Conservation (phyloP, 2,329 filamentous ascomycete species). For the Fusarium begoniae region DNA sequence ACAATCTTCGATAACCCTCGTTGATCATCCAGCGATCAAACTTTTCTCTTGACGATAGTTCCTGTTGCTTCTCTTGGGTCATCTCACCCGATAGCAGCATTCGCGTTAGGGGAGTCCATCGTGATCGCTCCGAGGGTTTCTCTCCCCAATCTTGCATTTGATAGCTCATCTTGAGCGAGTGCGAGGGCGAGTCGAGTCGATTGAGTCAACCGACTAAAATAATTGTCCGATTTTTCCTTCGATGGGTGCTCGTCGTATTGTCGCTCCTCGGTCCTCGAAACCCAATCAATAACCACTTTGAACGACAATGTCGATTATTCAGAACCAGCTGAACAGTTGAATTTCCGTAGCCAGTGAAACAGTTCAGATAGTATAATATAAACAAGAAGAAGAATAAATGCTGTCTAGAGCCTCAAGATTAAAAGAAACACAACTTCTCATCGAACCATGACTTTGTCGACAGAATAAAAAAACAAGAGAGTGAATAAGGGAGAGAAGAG, state of each 20-base stretch:
- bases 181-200: neutral
- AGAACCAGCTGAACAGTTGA: conserved; percentile 36
- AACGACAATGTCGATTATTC: conserved; percentile 17
- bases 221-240: neutral
- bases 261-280: neutral
- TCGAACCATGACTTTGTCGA: conserved; percentile 1
- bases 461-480: neutral
- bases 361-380: conserved; percentile 24
- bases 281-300: neutral
- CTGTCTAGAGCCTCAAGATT: conserved; percentile 38
- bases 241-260: neutral
- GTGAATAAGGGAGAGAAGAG: neutral
- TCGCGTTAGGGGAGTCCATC: conserved; percentile 84
- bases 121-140: conserved; percentile 71
- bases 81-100: conserved; percentile 87
- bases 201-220: neutral
- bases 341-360: neutral
- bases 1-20: conserved; percentile 84
- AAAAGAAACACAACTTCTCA: conserved; percentile 39
- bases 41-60: conserved; percentile 74
- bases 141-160: conserved; percentile 42
- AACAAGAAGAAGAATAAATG: conserved; percentile 43
- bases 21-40: conserved; percentile 92
- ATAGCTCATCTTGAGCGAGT: conserved; percentile 40
- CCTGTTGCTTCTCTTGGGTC: conserved; percentile 76